Evolutionary conservation across 192 early-diverging fungal species (phyloP).

Genomic region (Backusella macrospora): DNA sequence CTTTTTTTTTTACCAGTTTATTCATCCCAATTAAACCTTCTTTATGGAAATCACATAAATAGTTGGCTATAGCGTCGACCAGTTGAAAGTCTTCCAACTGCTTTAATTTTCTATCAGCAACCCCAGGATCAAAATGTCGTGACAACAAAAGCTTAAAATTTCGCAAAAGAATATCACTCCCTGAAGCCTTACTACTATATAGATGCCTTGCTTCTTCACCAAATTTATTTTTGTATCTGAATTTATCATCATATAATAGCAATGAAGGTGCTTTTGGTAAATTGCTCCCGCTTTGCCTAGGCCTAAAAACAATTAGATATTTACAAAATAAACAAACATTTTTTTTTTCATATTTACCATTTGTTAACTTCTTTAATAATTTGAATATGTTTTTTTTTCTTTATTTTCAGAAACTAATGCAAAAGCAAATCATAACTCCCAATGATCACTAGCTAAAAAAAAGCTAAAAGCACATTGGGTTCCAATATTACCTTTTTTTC

Average conservation of each 20-base stretch:
- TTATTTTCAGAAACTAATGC: constrained; percentile 50
- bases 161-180: constrained; percentile 44
- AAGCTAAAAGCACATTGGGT: too few species aligned
- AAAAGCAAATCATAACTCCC: constrained; percentile 45
- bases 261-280: constrained; percentile 52
- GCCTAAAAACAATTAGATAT: constrained; percentile 28
- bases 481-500: too few species aligned
- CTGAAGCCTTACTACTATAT: constrained; percentile 30
- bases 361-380: constrained; percentile 35
- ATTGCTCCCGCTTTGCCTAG: constrained; percentile 50
- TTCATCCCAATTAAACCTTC: constrained; percentile 49
- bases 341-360: neutral
- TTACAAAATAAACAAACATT: neutral
- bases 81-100: constrained; percentile 19
- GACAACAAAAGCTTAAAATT: neutral
- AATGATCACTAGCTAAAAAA: too few species aligned
- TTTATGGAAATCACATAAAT: constrained; percentile 47
- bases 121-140: neutral
- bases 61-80: constrained; percentile 53
- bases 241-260: constrained; percentile 49
- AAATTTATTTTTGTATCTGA: constrained; percentile 46
- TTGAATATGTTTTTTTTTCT: constrained; percentile 48
- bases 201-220: constrained; percentile 34
- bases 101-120: constrained; percentile 1
- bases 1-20: constrained; percentile 46